Percentiles rank a stretch among this genome's conserved stretches.
phyloP scores from a whole-genome alignment of 208 protist species.

The Acanthamoeba lenticulata region DNA sequence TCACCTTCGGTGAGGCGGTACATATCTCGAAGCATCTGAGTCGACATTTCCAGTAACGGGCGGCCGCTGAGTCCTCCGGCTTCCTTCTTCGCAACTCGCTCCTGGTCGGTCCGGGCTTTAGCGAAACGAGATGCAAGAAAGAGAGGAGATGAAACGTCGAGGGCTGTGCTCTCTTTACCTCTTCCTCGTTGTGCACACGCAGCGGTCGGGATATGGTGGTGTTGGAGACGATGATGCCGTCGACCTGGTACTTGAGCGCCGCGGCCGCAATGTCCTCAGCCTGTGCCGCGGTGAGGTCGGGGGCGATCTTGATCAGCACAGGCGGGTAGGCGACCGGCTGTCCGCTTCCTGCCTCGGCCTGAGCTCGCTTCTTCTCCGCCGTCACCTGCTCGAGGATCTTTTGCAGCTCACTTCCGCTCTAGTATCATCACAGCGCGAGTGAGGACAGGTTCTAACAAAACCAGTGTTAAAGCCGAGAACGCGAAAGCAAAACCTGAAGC shows the following conservation, averaged over 20 bases:
- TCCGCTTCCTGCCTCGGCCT: neutral
- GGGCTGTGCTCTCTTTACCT: too few relatives aligned
- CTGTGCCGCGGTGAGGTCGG: constrained; percentile 75
- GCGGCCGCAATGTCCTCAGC: constrained; percentile 77
- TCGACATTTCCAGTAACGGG: constrained; percentile 77
- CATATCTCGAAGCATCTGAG: constrained; percentile 77
- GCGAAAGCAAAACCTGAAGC: constrained; percentile 70
- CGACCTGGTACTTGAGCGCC: constrained; percentile 72
- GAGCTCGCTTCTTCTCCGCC: neutral
- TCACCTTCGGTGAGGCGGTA: constrained; percentile 82
- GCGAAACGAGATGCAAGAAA: neutral
- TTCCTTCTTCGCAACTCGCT: neutral
- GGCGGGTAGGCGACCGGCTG: neutral
- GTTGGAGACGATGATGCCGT: constrained; percentile 86
- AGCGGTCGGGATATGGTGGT: constrained; percentile 80
- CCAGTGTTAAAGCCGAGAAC: neutral
- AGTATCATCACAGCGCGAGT: neutral
- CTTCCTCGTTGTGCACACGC: neutral
- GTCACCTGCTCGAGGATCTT: constrained; percentile 9
- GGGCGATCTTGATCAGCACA: constrained; percentile 80
- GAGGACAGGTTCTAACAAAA: neutral
- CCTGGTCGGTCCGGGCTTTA: neutral
- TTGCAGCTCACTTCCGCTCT: constrained; percentile 2
- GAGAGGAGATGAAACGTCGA: too few relatives aligned
- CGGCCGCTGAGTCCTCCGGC: constrained; percentile 78